A percentile compares a stretch with the other conserved stretches of the same genome.
phyloP scores from a whole-genome alignment of 2,329 filamentous ascomycete genomes.

The Talaromyces piceae region DNA sequence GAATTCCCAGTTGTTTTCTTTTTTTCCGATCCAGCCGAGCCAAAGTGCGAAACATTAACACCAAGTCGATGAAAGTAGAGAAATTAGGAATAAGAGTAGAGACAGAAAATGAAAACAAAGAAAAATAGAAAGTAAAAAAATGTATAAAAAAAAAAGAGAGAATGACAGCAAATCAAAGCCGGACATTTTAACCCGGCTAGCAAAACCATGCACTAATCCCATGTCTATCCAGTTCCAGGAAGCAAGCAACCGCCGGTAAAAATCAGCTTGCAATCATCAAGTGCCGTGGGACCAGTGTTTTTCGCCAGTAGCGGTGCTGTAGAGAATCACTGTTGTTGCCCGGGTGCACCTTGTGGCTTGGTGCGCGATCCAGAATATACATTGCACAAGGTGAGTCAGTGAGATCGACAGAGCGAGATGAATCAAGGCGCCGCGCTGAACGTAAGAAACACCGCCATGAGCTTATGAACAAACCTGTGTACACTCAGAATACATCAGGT shows the following conservation, averaged over 20 bases:
- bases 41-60: not conserved
- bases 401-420: not conserved
- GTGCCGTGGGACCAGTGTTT: not conserved
- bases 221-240: not conserved
- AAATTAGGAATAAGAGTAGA: not conserved
- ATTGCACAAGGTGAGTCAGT: not conserved
- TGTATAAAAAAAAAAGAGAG: not conserved
- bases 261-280: not conserved
- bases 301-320: not conserved
- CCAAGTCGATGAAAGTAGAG: not conserved
- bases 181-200: not conserved
- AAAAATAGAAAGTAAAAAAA: not conserved
- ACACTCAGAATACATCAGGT: not conserved
- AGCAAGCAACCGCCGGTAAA: not conserved
- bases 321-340: not conserved
- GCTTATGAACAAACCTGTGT: not conserved
- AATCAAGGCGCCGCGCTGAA: not conserved
- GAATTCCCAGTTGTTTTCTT: not conserved
- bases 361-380: not conserved
- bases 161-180: not conserved
- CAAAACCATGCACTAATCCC: not conserved
- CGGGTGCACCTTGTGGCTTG: not conserved
- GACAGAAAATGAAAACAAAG: not conserved
- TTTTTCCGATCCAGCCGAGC: slow-evolving; percentile 1
- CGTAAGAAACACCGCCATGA: not conserved